Base-by-base conservation (phyloP, 805 yeast genomes). In the Starmerella apis region DNA sequence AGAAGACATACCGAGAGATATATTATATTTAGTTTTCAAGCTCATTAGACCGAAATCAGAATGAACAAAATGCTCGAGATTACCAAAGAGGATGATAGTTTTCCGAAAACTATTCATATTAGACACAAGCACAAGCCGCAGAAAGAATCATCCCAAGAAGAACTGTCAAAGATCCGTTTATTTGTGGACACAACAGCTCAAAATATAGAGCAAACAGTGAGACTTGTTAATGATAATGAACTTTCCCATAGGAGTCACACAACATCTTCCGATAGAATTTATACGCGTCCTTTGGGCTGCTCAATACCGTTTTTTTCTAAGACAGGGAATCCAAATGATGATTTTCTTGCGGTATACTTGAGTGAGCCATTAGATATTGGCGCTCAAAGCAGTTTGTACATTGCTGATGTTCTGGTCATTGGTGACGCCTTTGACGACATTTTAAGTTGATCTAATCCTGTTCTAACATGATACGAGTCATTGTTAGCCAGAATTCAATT, bases 351-450 rank as follows among this genome's bases (percentile, higher is more conserved):
- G 5, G 11, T 41, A 8, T 41, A 27, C 24, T 18, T 41, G 16
- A 27, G 44, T 18, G 44, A 41, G 33, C 44, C 44, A 9, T 6
- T 41, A 1, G 44, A 41, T 18, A 24, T 43, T 6, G 46, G n/a
- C 16, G 11, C 46, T n/a, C 37, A 43, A n/a, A 31, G 28, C 13
- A 6, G 19, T 14, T 10, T 43, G 14, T 43, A 43, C 28, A 20
- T 43, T 22, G 46, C 46, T 13, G 46, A 43, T 20, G 8, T 43
- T 13, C 28, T 31, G 4, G 20, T 30, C 4, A 10, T 18, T 10
- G 37, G 37, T 2, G 37, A 30, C 3, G 27, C 9, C 4, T 14
- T 43, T 6, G 37, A 43, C 9, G 36, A 43, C 14, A 18, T 41
- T 16, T 10, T 41, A 32, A n/a, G 10, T 31, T 31, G 35, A 31